phyloP scores from a whole-genome alignment of 2,329 filamentous ascomycete genomes.

The Ceratocystis cacaofunesta region DNA sequence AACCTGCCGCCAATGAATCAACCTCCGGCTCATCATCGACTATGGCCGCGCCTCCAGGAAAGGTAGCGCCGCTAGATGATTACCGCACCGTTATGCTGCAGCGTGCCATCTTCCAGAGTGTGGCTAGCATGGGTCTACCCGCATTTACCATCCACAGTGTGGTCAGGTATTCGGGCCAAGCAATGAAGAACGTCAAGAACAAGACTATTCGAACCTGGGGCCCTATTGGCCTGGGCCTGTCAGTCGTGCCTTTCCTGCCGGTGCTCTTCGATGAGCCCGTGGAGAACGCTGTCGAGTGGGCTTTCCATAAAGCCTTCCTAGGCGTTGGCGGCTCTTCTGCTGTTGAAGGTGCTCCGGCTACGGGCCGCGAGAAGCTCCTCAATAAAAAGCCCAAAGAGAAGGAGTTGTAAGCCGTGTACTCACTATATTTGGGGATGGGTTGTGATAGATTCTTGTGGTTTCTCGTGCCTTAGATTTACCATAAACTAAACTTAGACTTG shows the following conservation, averaged over 20 bases:
- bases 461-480: not conserved
- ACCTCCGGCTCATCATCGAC: not conserved
- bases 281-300: slow-evolving; percentile 79
- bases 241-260: slow-evolving; percentile 70
- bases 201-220: slow-evolving; percentile 64
- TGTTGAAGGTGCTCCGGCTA: slow-evolving; percentile 40
- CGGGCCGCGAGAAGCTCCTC: slow-evolving; percentile 33
- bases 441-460: not conserved
- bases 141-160: slow-evolving; percentile 90
- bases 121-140: slow-evolving; percentile 87
- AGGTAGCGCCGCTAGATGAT: slow-evolving; percentile 63
- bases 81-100: slow-evolving; percentile 85
- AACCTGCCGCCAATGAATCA: slow-evolving; percentile 20
- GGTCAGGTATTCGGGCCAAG: slow-evolving; percentile 72
- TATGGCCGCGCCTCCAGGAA: slow-evolving; percentile 23
- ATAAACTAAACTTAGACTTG: not conserved
- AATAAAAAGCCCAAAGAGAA: slow-evolving; percentile 32
- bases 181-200: slow-evolving; percentile 74
- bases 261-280: slow-evolving; percentile 83
- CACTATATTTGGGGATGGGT: not conserved
- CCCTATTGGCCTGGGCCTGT: slow-evolving; percentile 70
- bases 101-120: slow-evolving; percentile 72
- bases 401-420: slow-evolving; percentile 24
- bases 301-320: slow-evolving; percentile 71
- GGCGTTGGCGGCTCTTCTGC: slow-evolving; percentile 48